Base-by-base conservation (phyloP, 306 rosid genomes). In the Prosopis cineraria region DNA sequence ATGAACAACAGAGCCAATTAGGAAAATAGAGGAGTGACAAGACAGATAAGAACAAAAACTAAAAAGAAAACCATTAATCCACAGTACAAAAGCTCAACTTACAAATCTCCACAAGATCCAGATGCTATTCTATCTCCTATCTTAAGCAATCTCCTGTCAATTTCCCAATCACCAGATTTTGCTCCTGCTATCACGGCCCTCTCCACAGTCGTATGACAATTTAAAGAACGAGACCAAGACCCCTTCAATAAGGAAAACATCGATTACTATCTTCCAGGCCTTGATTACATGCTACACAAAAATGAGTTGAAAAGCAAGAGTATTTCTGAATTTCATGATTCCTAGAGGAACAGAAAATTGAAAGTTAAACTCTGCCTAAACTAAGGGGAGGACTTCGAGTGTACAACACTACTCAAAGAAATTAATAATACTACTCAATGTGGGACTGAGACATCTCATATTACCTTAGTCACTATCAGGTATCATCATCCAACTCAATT, bases 31-130 rank as follows among this genome's bases (percentile, higher is more conserved):
- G 41, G n/a, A 10, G 25, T 60, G 29, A 52, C 43, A 20, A 36
- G 37, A 17, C 16, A 70, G 19, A 30, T 6, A 19, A 30, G 30
- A 48, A 48, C 62, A 19, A 70, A 11, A 70, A 10, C 22, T 53
- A 13, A 50, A 58, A 56, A 41, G 11, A 76, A 45, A 17, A 43
- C 6, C 76, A 47, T 17, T 29, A 63, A 77, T 71, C 48, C 63
- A 75, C 27, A 56, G 69, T 66, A 72, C 63, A 64, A 66, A 81
- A 77, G 77, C 33, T 50, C 66, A 70, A 87, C 97, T 88, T 88
- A 95, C 99, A 96, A 76, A 85, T 96, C 97, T 84, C 98, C 99
- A 86, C 97, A 93, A 74, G 99, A 96, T 60, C 99, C 99, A 55
- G 98, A 90, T 66, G 97, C 99, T 84, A 96, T 90, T 87, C 89